Conservation (phyloP, 1,139 yeast species). For the Starmera stellimalicola region DNA sequence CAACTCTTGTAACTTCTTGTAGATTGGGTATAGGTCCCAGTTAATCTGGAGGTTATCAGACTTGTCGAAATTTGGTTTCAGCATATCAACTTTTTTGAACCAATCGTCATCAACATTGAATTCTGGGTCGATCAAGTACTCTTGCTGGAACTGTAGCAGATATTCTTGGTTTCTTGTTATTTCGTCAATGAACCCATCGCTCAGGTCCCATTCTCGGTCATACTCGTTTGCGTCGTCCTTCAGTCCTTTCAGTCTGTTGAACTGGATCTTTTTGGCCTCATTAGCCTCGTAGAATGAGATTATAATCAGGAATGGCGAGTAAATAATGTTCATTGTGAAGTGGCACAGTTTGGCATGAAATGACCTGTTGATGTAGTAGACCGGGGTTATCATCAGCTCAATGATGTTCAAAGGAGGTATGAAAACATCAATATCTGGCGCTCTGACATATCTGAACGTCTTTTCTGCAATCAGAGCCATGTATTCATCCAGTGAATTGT, state of each 20-base stretch:
- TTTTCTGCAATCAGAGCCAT: slow-evolving; percentile 80
- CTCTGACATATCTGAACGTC: slow-evolving; percentile 74
- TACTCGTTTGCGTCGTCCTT: slow-evolving; percentile 76
- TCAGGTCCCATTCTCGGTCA: slow-evolving; percentile 75
- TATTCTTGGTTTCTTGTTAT: slow-evolving; percentile 25
- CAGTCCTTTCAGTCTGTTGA: slow-evolving; percentile 56
- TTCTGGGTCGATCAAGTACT: not conserved
- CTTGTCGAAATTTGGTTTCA: not conserved
- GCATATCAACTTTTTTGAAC: not conserved
- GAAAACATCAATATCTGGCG: slow-evolving; percentile 80
- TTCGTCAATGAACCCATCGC: slow-evolving; percentile 51
- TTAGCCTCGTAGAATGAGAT: slow-evolving; percentile 57
- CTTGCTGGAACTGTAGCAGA: not conserved
- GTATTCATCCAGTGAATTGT: slow-evolving; percentile 76
- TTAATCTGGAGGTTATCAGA: not conserved
- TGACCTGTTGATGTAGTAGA: slow-evolving; percentile 14
- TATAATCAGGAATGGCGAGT: slow-evolving; percentile 55
- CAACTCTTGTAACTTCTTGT: not conserved
- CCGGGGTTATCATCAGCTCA: slow-evolving; percentile 43
- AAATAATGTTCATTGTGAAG: slow-evolving; percentile 51
- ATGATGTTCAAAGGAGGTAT: slow-evolving; percentile 80
- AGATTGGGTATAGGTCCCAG: not conserved
- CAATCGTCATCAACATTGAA: not conserved
- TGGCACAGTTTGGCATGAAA: slow-evolving; percentile 30
- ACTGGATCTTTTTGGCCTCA: slow-evolving; percentile 59